These are phyloP conservation scores for Aspergillus pseudonomiae DNA, from an alignment of 2,329 filamentous ascomycete genomes.

Conservation along the genomic window DNA sequence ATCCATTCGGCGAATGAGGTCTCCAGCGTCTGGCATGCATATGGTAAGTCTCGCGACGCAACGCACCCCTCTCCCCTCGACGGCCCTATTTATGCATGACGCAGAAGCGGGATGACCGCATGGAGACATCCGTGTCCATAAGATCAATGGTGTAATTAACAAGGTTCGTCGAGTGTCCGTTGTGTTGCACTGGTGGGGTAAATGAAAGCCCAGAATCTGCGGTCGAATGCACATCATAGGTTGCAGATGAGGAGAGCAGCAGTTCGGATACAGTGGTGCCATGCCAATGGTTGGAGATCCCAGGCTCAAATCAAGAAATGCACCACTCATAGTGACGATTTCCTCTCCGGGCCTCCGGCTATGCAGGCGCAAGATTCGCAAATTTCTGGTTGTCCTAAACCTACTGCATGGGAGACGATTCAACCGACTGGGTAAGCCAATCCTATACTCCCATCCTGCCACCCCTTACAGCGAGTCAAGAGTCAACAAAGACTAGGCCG, in stretches of 20 bases:
- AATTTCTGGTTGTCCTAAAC: neutral
- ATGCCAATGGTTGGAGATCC: neutral
- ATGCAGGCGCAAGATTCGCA: neutral
- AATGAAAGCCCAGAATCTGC: neutral
- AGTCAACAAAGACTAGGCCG: neutral
- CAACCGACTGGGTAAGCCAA: neutral
- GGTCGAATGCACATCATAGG: neutral
- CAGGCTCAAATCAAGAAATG: neutral
- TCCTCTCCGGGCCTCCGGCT: neutral
- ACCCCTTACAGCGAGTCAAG: neutral
- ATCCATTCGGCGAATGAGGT: neutral
- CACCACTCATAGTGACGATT: neutral
- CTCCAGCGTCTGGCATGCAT: neutral
- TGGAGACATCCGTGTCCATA: neutral
- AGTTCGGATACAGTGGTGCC: neutral
- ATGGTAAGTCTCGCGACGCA: neutral
- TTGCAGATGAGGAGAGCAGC: neutral
- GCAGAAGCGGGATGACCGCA: neutral
- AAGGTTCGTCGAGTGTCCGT: neutral
- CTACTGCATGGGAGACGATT: neutral
- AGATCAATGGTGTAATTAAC: neutral
- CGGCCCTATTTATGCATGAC: neutral
- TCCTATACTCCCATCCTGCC: neutral
- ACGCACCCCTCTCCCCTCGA: neutral
- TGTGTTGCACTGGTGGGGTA: neutral